Evolutionary conservation across 345 rosid species (phyloP).

Genomic region (Citrus australasica): DNA sequence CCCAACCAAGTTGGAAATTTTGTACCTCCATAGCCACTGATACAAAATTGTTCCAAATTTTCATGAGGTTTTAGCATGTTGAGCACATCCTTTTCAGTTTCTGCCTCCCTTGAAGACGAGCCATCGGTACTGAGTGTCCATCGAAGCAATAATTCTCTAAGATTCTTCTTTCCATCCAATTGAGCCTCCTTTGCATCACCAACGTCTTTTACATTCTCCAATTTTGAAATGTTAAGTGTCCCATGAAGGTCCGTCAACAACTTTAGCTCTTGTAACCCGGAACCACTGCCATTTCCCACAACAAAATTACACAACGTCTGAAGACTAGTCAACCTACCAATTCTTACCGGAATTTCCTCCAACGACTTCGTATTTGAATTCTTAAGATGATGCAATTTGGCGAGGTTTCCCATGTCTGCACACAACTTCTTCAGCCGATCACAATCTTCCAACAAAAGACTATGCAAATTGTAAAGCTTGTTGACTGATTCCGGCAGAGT

Average conservation of each 20-base stretch:
- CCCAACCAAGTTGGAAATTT: slow-evolving; percentile 6
- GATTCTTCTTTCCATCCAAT: too few relatives aligned
- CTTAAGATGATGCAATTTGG: too few relatives aligned
- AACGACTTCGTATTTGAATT: too few relatives aligned
- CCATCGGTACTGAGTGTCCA: not conserved
- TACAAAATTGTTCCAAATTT: not conserved
- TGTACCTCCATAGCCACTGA: not conserved
- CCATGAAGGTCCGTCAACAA: rapidly evolving
- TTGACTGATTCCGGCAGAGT: not conserved
- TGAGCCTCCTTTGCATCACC: rapidly evolving
- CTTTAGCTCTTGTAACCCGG: too few relatives aligned
- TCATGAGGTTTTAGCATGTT: not conserved
- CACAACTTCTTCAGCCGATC: not conserved
- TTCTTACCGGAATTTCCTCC: too few relatives aligned
- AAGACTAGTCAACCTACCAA: too few relatives aligned
- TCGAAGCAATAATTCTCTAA: slow-evolving; percentile 13
- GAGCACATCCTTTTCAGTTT: not conserved
- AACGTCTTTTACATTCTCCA: too few relatives aligned
- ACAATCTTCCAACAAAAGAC: not conserved
- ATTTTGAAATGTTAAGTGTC: too few relatives aligned
- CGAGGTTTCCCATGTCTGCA: too few relatives aligned
- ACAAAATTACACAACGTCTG: too few relatives aligned
- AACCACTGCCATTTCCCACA: too few relatives aligned
- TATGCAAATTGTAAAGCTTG: not conserved
- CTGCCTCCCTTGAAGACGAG: not conserved